A percentile compares a stretch with the other conserved stretches of the same genome.
Conservation (phyloP, 371 early-diverging fungal genomes). For the Blakeslea trispora region DNA sequence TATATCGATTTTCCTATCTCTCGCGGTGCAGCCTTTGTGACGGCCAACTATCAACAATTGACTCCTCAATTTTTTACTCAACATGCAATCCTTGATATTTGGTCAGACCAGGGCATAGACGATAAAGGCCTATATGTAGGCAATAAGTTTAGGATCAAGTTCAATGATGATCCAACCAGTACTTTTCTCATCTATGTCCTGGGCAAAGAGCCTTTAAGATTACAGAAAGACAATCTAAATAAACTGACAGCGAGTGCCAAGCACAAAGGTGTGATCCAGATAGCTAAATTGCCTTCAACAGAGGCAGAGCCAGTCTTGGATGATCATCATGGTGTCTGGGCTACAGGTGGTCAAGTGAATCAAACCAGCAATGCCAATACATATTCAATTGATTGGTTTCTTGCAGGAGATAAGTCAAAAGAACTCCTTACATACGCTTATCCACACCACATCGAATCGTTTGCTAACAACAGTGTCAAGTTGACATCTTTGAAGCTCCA, state of each 20-base stretch:
- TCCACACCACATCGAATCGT: conserved; percentile 54
- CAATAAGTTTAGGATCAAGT: conserved; percentile 38
- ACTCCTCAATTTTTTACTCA: conserved; percentile 57
- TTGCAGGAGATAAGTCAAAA: conserved; percentile 29
- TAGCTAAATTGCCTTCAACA: conserved; percentile 48
- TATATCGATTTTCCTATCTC: conserved; percentile 48
- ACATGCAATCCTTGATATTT: conserved; percentile 40
- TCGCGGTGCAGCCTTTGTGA: conserved; percentile 56
- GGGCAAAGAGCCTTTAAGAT: conserved; percentile 32
- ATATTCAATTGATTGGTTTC: conserved; percentile 54
- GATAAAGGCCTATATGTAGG: conserved; percentile 25
- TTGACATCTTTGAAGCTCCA: conserved; percentile 26
- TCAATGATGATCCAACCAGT: conserved; percentile 39
- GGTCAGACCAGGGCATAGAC: conserved; percentile 15
- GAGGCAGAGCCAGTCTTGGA: conserved; percentile 43
- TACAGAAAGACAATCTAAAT: conserved; percentile 17
- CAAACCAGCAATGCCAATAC: conserved; percentile 13
- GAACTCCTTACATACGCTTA: conserved; percentile 50
- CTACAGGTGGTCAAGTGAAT: conserved; percentile 42
- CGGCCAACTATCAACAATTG: conserved; percentile 42
- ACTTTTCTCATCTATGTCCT: conserved; percentile 46
- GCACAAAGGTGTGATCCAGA: conserved; percentile 52
- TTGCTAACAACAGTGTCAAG: conserved; percentile 25
- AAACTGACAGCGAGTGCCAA: conserved; percentile 28
- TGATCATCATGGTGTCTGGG: conserved; percentile 48